Percentiles rank a stretch among this genome's conserved stretches.
These are phyloP conservation scores for Cladobotryum protrusum DNA, from an alignment of 2,329 filamentous ascomycete genomes.

Conservation along the genomic window DNA sequence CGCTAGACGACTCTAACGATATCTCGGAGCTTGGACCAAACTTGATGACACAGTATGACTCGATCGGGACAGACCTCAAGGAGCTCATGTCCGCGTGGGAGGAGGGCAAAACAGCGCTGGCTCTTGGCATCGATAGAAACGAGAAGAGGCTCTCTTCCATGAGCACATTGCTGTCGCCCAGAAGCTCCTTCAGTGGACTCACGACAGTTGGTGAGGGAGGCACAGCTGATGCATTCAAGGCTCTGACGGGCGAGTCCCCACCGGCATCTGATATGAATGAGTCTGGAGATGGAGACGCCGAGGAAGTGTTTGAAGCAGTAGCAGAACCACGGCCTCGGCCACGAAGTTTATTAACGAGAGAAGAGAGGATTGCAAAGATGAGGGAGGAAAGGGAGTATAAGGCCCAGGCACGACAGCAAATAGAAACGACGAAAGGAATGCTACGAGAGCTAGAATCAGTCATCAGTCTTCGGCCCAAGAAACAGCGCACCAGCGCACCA, in stretches of 20 bases:
- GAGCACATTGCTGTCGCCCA: slow-evolving; percentile 52
- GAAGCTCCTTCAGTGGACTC: slow-evolving; percentile 60
- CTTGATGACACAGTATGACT: slow-evolving; percentile 87
- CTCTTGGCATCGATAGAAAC: slow-evolving; percentile 74
- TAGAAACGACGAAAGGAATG: slow-evolving; percentile 82
- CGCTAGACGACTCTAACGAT: slow-evolving; percentile 66
- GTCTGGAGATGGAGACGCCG: slow-evolving; percentile 57
- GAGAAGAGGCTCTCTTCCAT: slow-evolving; percentile 63
- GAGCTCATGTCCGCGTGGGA: slow-evolving; percentile 81
- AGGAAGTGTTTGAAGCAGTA: slow-evolving; percentile 87
- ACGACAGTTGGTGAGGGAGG: slow-evolving; percentile 52
- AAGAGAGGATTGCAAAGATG: slow-evolving; percentile 83
- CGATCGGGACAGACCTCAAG: slow-evolving; percentile 81
- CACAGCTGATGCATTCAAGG: slow-evolving; percentile 61
- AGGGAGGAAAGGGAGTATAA: slow-evolving; percentile 77
- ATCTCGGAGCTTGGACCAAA: slow-evolving; percentile 70
- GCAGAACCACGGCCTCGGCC: slow-evolving; percentile 63
- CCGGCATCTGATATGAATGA: slow-evolving; percentile 46
- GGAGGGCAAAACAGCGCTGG: slow-evolving; percentile 74
- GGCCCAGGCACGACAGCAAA: slow-evolving; percentile 63
- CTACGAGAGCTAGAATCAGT: slow-evolving; percentile 87
- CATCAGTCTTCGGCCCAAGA: slow-evolving; percentile 53
- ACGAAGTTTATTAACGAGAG: slow-evolving; percentile 66
- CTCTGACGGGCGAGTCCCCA: slow-evolving; percentile 65
- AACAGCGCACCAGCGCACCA: slow-evolving; percentile 32